A percentile compares a stretch with the other conserved stretches of the same genome.
Conservation (phyloP, 2,329 filamentous ascomycete species). For the Aspergillus arachidicola region DNA sequence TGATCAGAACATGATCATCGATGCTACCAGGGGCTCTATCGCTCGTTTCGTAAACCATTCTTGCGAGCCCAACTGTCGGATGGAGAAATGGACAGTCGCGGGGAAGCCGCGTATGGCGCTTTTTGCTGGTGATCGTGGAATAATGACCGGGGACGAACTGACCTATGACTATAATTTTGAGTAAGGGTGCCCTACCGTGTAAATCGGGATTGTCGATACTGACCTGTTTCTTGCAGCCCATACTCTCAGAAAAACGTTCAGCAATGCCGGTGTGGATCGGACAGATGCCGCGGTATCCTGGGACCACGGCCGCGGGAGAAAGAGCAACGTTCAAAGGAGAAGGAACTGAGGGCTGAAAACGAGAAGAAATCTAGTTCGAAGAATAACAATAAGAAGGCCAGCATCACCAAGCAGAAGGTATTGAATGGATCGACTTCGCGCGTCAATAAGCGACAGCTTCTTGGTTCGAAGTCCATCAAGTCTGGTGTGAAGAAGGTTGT, state of each 20-base stretch:
- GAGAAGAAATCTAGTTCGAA: constrained; percentile 29
- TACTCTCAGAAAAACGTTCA: constrained; percentile 66
- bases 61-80: constrained; percentile 92
- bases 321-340: constrained; percentile 35
- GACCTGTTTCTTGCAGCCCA: constrained; percentile 39
- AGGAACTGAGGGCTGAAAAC: constrained; percentile 27
- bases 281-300: constrained; percentile 63
- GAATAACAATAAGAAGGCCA: constrained; percentile 18
- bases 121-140: constrained; percentile 85
- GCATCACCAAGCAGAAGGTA: constrained; percentile 36
- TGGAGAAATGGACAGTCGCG: constrained; percentile 97
- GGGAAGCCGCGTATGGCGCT: constrained; percentile 95
- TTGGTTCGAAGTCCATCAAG: constrained; percentile 34
- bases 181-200: constrained; percentile 41
- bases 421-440: constrained; percentile 30
- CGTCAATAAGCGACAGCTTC: constrained; percentile 35
- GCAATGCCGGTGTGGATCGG: constrained; percentile 63
- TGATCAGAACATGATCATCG: constrained; percentile 97
- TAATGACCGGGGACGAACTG: constrained; percentile 92
- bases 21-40: constrained; percentile 93
- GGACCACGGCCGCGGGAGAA: constrained; percentile 58
- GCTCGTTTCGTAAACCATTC: constrained; percentile 98
- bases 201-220: neutral
- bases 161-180: constrained; percentile 89
- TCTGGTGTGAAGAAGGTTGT: constrained; percentile 35